Conservation (phyloP, 83 land plant genomes). For the Picea abies region DNA sequence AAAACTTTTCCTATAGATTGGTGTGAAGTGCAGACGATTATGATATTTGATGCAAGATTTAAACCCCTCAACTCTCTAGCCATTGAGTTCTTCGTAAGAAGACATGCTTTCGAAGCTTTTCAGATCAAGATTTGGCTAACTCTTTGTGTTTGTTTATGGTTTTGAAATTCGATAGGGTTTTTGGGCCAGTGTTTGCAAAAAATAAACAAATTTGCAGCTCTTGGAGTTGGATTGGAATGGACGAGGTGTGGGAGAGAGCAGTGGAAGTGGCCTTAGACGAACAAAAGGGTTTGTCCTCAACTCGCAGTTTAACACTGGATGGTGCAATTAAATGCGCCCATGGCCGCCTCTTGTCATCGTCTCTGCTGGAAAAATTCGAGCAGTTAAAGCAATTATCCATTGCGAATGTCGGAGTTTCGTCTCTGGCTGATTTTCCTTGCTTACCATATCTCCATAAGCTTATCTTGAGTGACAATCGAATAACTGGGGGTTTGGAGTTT, state of each 20-base stretch:
- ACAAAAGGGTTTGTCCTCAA: constrained; percentile 15
- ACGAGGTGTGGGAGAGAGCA: no score
- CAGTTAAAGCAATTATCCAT: no score
- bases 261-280: no score
- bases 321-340: constrained; percentile 19
- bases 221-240: constrained; percentile 3
- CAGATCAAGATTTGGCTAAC: background rate
- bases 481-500: constrained; percentile 78
- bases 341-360: constrained; percentile 69
- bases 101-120: background rate
- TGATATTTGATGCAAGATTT: background rate
- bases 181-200: background rate
- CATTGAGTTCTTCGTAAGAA: background rate
- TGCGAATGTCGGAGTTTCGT: constrained; percentile 15
- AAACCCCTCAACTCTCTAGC: background rate
- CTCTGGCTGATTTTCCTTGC: constrained; percentile 82
- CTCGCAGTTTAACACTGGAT: constrained; percentile 69
- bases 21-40: background rate
- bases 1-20: no score
- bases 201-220: background rate
- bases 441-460: constrained; percentile 22
- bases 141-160: background rate
- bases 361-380: constrained; percentile 23
- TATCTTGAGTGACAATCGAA: constrained; percentile 81
- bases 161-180: background rate